phyloP scores from a whole-genome alignment of 2,329 filamentous ascomycete species.

The Corynespora cassiicola region DNA sequence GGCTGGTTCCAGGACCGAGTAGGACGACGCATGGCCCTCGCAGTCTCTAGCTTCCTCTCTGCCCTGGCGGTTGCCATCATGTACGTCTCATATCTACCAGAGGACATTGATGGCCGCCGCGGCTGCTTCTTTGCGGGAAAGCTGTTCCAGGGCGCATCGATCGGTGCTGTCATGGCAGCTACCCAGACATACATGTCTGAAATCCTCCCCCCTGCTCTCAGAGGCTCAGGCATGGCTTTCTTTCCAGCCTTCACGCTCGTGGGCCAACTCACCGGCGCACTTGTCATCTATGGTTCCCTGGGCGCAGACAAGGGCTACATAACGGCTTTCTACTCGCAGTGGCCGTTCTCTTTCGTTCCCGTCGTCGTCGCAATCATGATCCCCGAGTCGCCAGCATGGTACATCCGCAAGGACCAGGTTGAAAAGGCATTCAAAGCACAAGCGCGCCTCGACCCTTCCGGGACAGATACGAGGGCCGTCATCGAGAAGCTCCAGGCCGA shows the following conservation, averaged over 20 bases:
- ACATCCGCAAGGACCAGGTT: constrained; percentile 51
- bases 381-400: constrained; percentile 60
- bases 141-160: constrained; percentile 53
- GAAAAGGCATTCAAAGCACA: constrained; percentile 55
- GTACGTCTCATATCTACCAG: constrained; percentile 35
- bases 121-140: constrained; percentile 53
- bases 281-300: constrained; percentile 45
- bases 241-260: constrained; percentile 58
- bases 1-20: constrained; percentile 35
- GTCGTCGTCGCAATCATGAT: constrained; percentile 53
- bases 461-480: constrained; percentile 37
- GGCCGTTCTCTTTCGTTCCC: constrained; percentile 53
- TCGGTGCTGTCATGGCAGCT: constrained; percentile 52
- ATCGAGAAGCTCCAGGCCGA: constrained; percentile 31
- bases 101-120: constrained; percentile 27
- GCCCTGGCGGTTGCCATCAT: constrained; percentile 35
- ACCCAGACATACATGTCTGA: constrained; percentile 59
- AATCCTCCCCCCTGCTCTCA: constrained; percentile 53
- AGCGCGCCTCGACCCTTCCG: constrained; percentile 55
- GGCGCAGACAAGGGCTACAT: constrained; percentile 43
- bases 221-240: constrained; percentile 57
- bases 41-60: constrained; percentile 29
- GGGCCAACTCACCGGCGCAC: constrained; percentile 55
- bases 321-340: constrained; percentile 53
- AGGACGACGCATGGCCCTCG: constrained; percentile 30